These are phyloP conservation scores for Chytriomyces sp. DNA, from an alignment of 192 early-diverging fungal species.

Conservation along the genomic window DNA sequence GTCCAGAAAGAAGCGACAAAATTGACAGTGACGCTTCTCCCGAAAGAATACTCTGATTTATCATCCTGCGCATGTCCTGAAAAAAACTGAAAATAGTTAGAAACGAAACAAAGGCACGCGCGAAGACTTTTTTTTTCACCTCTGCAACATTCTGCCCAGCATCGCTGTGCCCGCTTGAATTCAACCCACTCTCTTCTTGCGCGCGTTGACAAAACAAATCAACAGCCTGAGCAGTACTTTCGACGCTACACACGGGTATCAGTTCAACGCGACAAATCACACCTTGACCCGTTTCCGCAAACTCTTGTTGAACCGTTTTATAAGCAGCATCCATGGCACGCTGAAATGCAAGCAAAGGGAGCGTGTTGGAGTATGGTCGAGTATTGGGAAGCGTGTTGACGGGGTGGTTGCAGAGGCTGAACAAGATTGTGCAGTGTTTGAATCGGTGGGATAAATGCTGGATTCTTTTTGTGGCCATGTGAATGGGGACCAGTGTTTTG, in stretches of 20 bases:
- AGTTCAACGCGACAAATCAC: neutral
- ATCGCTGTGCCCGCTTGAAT: neutral
- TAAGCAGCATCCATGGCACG: neutral
- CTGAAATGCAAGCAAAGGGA: conserved; percentile 11
- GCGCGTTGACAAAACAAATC: neutral
- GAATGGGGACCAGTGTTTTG: neutral
- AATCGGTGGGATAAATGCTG: neutral
- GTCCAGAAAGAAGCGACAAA: neutral
- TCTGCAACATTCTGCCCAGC: neutral
- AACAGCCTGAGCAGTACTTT: neutral
- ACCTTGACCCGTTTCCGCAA: neutral
- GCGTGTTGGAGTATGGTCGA: neutral
- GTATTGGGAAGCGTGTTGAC: neutral
- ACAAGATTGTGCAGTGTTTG: neutral
- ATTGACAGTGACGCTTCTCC: neutral
- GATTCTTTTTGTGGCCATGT: neutral
- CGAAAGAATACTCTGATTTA: neutral
- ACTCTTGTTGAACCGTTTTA: neutral
- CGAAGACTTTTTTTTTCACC: neutral
- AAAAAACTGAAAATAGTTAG: neutral
- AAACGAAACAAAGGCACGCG: too few species aligned
- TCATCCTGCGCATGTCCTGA: neutral
- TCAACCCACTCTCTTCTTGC: neutral
- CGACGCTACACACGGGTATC: neutral
- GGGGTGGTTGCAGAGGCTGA: neutral